Conservation (phyloP, 2,329 filamentous ascomycete genomes). For the Colletotrichum phormii region DNA sequence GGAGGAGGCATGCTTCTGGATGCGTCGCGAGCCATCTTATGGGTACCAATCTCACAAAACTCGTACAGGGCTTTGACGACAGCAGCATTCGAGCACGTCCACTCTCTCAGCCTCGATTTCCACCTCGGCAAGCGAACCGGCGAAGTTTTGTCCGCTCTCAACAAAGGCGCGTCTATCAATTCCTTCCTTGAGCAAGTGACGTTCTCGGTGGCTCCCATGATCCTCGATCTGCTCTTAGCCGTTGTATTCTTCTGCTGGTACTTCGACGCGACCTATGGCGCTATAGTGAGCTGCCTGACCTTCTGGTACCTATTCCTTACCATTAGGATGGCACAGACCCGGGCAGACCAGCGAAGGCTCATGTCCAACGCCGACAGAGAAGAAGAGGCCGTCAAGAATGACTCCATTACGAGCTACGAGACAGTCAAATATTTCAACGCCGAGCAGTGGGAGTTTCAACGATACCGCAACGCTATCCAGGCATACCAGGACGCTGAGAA, state of each 20-base stretch:
- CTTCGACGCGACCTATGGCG: conserved; percentile 82
- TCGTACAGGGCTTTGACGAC: conserved; percentile 95
- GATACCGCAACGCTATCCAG: conserved; percentile 77
- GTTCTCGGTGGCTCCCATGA: conserved; percentile 95
- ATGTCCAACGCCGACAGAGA: conserved; percentile 97
- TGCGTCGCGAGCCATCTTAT: conserved; percentile 83
- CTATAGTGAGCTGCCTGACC: conserved; percentile 89
- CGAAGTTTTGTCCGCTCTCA: conserved; percentile 93
- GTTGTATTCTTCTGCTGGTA: conserved; percentile 82
- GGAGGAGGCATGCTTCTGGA: conserved; percentile 90
- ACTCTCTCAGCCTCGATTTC: conserved; percentile 94
- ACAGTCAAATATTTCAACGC: conserved; percentile 93
- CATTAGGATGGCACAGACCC: conserved; percentile 93
- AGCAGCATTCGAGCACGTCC: conserved; percentile 96
- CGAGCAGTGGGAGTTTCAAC: conserved; percentile 80
- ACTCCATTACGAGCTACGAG: conserved; percentile 99
- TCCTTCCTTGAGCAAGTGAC: conserved; percentile 96
- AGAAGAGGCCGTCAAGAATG: conserved; percentile 97
- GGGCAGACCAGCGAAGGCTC: conserved; percentile 88
- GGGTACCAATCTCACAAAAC: conserved; percentile 97
- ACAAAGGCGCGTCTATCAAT: conserved; percentile 96
- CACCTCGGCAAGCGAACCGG: conserved; percentile 97
- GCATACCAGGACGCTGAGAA: conserved; percentile 81
- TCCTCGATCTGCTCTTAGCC: conserved; percentile 88
- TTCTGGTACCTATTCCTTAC: conserved; percentile 98